Evolutionary conservation across 106 monocot species (phyloP).

Genomic region (Phalaenopsis aphrodite): DNA sequence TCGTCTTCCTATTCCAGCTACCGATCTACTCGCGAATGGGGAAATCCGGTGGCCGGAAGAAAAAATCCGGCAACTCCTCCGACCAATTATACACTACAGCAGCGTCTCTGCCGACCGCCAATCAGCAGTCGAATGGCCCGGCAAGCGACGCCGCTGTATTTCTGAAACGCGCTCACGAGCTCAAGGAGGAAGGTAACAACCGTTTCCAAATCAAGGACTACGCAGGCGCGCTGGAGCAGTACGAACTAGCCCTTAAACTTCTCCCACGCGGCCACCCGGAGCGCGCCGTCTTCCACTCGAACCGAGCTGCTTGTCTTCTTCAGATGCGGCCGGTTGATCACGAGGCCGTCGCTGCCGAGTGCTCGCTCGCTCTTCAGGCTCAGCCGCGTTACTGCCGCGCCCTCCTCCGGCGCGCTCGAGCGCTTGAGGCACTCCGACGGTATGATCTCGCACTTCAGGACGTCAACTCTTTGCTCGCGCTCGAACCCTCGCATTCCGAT

Average conservation of each 20-base stretch:
- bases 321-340: slow-evolving; percentile 81
- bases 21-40: slow-evolving; percentile 24
- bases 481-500: slow-evolving; percentile 53
- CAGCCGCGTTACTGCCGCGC: slow-evolving; percentile 87
- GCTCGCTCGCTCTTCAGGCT: slow-evolving; percentile 82
- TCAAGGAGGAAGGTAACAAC: slow-evolving; percentile 93
- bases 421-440: slow-evolving; percentile 64
- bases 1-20: too few relatives aligned
- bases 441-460: slow-evolving; percentile 60
- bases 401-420: slow-evolving; percentile 79
- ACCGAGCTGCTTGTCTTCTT: slow-evolving; percentile 93
- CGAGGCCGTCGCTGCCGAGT: slow-evolving; percentile 78
- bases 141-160: slow-evolving; percentile 24
- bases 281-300: slow-evolving; percentile 91
- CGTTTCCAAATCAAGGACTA: slow-evolving; percentile 74
- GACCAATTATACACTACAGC: not conserved
- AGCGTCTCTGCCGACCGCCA: not conserved
- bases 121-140: slow-evolving; percentile 3
- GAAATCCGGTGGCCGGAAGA: slow-evolving; percentile 41
- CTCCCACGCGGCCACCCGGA: slow-evolving; percentile 69
- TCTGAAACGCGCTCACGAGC: slow-evolving; percentile 69
- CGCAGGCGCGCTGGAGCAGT: slow-evolving; percentile 52
- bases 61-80: slow-evolving; percentile 20
- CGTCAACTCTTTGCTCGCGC: slow-evolving; percentile 41
- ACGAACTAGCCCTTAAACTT: slow-evolving; percentile 70